phyloP scores from a whole-genome alignment of 2,329 filamentous ascomycete species.

The Calonectria pseudoturangicola region DNA sequence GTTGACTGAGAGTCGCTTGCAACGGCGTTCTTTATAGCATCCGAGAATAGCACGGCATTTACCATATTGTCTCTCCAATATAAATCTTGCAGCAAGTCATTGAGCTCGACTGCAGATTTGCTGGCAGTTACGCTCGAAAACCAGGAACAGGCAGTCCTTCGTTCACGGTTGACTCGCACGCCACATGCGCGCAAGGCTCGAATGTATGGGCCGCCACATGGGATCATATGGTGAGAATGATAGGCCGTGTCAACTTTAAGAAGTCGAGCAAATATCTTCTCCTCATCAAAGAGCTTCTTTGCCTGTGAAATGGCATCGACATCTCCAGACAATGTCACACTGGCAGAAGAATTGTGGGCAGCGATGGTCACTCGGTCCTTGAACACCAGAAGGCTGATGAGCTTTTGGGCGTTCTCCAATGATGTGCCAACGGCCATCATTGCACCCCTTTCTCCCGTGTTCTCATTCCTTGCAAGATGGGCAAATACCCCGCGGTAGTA shows the following conservation, averaged over 20 bases:
- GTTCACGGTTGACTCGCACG: neutral
- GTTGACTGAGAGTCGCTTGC: slow-evolving; percentile 10
- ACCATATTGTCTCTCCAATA: slow-evolving; percentile 56
- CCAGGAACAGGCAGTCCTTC: slow-evolving; percentile 30
- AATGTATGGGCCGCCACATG: slow-evolving; percentile 46
- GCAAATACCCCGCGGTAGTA: slow-evolving; percentile 40
- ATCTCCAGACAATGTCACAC: slow-evolving; percentile 58
- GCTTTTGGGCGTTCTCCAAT: slow-evolving; percentile 42
- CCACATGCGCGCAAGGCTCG: slow-evolving; percentile 11
- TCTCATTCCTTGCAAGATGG: neutral
- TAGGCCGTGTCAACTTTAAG: slow-evolving; percentile 68
- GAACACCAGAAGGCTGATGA: slow-evolving; percentile 22
- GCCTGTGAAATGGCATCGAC: slow-evolving; percentile 51
- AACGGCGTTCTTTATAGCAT: slow-evolving; percentile 42
- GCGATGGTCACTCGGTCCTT: slow-evolving; percentile 52
- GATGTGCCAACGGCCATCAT: slow-evolving; percentile 54
- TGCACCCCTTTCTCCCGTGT: neutral
- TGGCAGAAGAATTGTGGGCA: slow-evolving; percentile 49
- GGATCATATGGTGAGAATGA: slow-evolving; percentile 69
- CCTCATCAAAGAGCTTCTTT: slow-evolving; percentile 42
- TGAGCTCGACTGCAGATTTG: slow-evolving; percentile 20
- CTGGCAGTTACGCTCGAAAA: slow-evolving; percentile 51
- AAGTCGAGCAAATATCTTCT: slow-evolving; percentile 49
- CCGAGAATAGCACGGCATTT: slow-evolving; percentile 49
- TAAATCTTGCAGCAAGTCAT: neutral